Conservation (phyloP, 2,329 filamentous ascomycete species). For the Dothideomycetes sp. region DNA sequence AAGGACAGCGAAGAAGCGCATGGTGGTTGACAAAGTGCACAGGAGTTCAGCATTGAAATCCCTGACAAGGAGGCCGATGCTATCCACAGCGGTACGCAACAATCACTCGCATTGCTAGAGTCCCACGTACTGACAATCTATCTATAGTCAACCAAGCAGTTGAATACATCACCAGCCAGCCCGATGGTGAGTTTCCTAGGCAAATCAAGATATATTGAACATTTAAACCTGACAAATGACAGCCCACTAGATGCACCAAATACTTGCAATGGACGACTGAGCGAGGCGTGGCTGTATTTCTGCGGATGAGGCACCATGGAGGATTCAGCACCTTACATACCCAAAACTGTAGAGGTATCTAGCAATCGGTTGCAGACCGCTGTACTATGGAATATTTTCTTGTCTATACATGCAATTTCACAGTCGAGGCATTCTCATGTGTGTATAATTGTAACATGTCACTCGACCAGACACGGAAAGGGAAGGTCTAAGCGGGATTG, state of each 20-base stretch:
- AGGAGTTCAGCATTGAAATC: constrained; percentile 89
- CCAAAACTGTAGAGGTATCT: constrained; percentile 7
- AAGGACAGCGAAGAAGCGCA: constrained; percentile 40
- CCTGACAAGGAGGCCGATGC: constrained; percentile 92
- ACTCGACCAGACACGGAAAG: too few relatives aligned
- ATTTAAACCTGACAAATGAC: constrained; percentile 12
- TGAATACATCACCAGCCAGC: constrained; percentile 85
- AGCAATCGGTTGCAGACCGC: constrained; percentile 3
- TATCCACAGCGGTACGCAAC: constrained; percentile 77
- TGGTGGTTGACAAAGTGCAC: constrained; percentile 15
- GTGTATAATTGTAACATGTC: too few relatives aligned
- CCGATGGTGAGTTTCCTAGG: constrained; percentile 58
- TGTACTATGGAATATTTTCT: constrained; percentile 9
- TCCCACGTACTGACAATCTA: not conserved
- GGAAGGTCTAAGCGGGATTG: not conserved
- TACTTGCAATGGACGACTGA: constrained; percentile 1
- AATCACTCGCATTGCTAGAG: not conserved
- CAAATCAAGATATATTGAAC: not conserved
- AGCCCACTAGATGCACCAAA: constrained; percentile 19
- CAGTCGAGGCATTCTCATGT: too few relatives aligned
- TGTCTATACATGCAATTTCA: not conserved
- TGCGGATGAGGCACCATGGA: not conserved
- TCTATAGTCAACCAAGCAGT: constrained; percentile 79
- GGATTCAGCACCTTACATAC: not conserved
- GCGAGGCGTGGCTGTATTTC: not conserved